These are phyloP conservation scores for Fraxinus baroniana DNA, from an alignment of 305 asterid genomes.

Conservation along the genomic window DNA sequence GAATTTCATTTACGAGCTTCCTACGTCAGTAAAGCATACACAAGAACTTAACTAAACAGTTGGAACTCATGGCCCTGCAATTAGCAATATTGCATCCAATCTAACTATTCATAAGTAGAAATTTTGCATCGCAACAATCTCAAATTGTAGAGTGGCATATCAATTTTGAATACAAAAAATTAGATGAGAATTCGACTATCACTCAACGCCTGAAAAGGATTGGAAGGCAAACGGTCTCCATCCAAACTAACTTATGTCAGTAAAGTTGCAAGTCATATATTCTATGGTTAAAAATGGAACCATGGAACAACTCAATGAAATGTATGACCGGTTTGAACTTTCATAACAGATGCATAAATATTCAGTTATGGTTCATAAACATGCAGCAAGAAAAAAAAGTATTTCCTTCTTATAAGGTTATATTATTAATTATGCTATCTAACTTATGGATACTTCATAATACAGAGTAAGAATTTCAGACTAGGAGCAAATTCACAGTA, in stretches of 20 bases:
- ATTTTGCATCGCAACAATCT: not conserved
- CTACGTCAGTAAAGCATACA: not conserved
- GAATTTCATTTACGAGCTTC: not conserved
- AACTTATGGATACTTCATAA: not conserved
- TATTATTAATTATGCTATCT: not conserved
- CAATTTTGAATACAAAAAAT: not conserved
- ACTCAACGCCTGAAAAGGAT: not conserved
- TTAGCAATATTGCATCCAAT: not conserved
- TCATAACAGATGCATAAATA: not conserved
- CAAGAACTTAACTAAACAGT: not conserved
- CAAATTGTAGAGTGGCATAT: not conserved
- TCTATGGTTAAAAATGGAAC: not conserved
- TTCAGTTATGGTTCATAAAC: not conserved
- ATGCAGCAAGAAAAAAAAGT: not conserved
- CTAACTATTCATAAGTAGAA: not conserved
- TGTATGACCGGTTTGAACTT: not conserved
- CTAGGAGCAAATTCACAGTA: not conserved
- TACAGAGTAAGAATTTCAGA: not conserved
- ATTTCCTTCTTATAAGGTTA: not conserved
- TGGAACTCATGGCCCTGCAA: not conserved
- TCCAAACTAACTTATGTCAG: not conserved
- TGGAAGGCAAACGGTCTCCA: not conserved
- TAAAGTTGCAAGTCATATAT: not conserved
- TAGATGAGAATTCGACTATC: not conserved
- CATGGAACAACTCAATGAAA: not conserved